Evolutionary conservation across 768 basidiomycete species (phyloP).

Genomic region (Phylloporus rhodoxanthus): DNA sequence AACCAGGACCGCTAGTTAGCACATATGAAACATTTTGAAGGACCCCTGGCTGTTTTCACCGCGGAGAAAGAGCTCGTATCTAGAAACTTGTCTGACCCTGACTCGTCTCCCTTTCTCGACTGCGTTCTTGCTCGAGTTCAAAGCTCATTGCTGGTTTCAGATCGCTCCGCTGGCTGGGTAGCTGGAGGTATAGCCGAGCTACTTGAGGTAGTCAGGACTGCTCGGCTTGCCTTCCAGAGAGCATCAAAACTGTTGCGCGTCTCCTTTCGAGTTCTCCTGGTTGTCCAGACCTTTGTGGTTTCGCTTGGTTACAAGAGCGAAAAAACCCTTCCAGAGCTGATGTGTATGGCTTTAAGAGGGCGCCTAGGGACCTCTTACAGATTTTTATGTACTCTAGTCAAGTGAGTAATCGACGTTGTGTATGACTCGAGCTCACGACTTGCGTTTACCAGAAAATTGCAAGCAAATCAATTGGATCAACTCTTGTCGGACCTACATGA

Average conservation of each 20-base stretch:
- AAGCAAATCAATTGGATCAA: slow-evolving; percentile 25
- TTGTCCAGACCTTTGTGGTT: slow-evolving; percentile 41
- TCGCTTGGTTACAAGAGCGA: slow-evolving; percentile 39
- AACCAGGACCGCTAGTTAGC: slow-evolving; percentile 39
- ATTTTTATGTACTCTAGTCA: slow-evolving; percentile 42
- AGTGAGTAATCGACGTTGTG: slow-evolving; percentile 31
- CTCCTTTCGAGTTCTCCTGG: slow-evolving; percentile 43
- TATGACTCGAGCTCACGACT: slow-evolving; percentile 13
- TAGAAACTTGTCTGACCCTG: slow-evolving; percentile 11
- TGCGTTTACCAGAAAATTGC: slow-evolving; percentile 36
- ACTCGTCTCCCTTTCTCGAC: slow-evolving; percentile 33
- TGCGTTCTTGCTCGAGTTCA: slow-evolving; percentile 35
- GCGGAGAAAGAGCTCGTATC: slow-evolving; percentile 7
- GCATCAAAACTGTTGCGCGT: slow-evolving; percentile 36
- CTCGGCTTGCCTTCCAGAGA: slow-evolving; percentile 33
- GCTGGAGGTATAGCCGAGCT: slow-evolving; percentile 27
- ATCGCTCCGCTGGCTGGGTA: slow-evolving; percentile 22
- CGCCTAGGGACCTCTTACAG: slow-evolving; percentile 39
- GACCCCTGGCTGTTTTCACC: slow-evolving; percentile 43
- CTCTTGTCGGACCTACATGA: slow-evolving; percentile 39
- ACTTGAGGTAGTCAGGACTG: slow-evolving; percentile 32
- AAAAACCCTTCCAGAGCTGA: slow-evolving; percentile 33
- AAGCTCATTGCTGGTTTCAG: slow-evolving; percentile 10
- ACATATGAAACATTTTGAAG: slow-evolving; percentile 66
- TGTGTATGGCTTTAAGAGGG: slow-evolving; percentile 43